phyloP scores from a whole-genome alignment of 352 stramenopile genomes.

The Phytophthora sp. region DNA sequence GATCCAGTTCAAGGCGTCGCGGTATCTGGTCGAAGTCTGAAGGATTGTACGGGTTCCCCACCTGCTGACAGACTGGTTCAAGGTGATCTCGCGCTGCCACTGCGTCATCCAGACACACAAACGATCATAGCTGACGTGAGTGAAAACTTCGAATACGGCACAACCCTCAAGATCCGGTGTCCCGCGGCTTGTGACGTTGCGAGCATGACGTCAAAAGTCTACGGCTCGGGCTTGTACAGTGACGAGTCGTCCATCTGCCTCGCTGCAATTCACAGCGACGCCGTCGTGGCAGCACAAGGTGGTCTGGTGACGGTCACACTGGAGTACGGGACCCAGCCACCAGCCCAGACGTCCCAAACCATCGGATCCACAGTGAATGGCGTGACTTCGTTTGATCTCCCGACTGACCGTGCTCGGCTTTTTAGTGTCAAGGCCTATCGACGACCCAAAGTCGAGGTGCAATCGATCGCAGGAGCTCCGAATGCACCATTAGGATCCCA shows the following conservation, averaged over 20 bases:
- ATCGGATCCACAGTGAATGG: constrained; percentile 59
- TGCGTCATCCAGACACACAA: constrained; percentile 29
- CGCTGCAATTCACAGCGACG: constrained; percentile 91
- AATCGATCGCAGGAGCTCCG: constrained; percentile 92
- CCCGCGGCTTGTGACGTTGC: constrained; percentile 54
- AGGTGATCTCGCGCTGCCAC: constrained; percentile 51
- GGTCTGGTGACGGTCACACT: constrained; percentile 83
- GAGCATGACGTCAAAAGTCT: constrained; percentile 38
- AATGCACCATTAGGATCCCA: constrained; percentile 83
- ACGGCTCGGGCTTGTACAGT: constrained; percentile 82
- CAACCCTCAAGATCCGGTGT: constrained; percentile 86
- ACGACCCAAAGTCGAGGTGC: constrained; percentile 71
- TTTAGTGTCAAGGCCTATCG: constrained; percentile 64
- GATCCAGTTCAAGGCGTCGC: constrained; percentile 54
- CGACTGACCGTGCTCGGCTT: constrained; percentile 48
- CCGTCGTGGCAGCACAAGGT: constrained; percentile 46
- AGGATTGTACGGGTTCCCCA: constrained; percentile 92
- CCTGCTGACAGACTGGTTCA: constrained; percentile 87
- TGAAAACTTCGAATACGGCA: constrained; percentile 91
- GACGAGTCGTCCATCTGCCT: constrained; percentile 91
- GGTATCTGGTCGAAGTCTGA: constrained; percentile 73
- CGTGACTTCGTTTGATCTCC: constrained; percentile 61
- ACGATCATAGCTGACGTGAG: constrained; percentile 45
- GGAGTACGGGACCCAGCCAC: constrained; percentile 44
- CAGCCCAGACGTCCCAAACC: constrained; percentile 1